phyloP scores from a whole-genome alignment of 805 yeast species.

The Starmerella bacillaris region DNA sequence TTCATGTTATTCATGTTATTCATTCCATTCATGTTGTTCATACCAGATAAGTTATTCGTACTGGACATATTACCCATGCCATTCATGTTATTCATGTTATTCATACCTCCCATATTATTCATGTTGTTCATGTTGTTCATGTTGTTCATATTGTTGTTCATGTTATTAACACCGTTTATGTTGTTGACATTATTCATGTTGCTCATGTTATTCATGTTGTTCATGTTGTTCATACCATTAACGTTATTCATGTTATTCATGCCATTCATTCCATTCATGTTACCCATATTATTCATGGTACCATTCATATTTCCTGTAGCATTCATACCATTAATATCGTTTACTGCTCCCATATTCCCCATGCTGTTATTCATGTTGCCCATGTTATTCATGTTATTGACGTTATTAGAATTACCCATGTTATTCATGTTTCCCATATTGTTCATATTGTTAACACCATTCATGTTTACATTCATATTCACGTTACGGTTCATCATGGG shows the following conservation, averaged over 20 bases:
- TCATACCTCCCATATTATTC: constrained; percentile 12
- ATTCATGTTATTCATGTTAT: background rate
- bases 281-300: constrained; percentile 19
- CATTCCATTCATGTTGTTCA: constrained; percentile 5
- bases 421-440: constrained; percentile 16
- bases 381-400: constrained; percentile 4
- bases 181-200: constrained; percentile 1
- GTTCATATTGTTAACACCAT: constrained; percentile 20
- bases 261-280: constrained; percentile 15
- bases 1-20: constrained; percentile 2
- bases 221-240: constrained; percentile 4
- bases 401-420: background rate
- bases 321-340: constrained; percentile 3
- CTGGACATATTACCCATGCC: constrained; percentile 1
- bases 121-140: constrained; percentile 20
- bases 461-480: constrained; percentile 3
- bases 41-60: too few relatives aligned
- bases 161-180: constrained; percentile 1
- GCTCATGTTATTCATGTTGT: constrained; percentile 5
- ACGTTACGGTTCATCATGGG: constrained; percentile 6
- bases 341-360: constrained; percentile 1
- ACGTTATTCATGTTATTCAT: background rate
- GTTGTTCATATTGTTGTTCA: constrained; percentile 12
- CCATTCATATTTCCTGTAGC: constrained; percentile 8
- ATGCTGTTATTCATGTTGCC: constrained; percentile 5